Evolutionary conservation across 495 filamentous ascomycete genomes (phyloP), one percentile per base, ranked within the genome.

Genomic region (Xylaria castorea): DNA sequence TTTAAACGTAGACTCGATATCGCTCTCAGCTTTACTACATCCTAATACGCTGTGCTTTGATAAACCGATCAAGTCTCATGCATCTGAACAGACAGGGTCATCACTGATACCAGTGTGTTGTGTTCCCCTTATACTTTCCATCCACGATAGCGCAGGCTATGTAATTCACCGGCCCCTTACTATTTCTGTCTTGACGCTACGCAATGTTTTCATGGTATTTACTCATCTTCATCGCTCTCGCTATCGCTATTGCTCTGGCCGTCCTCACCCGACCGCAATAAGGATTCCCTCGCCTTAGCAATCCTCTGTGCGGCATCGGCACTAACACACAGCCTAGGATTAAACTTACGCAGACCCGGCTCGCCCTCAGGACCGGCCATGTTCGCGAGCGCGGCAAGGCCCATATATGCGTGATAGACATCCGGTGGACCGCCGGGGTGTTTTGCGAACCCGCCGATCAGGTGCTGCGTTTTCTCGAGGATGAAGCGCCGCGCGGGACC

Each of bases 391-490:
- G 91, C 90, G 0, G 94, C 90, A 48, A 98, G 87, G 4, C 95
- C 96, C 66, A 98, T 90, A 80, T 93, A 97, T 1, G 92, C 92
- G 76, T 99, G 96, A 74, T 97, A 91, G 34, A 98, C 87, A 82
- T 99, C 96, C 84, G 96, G 96, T 71, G 89, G 88, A 70, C 93
- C 90, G 36, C 93, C 92, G 0, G 93, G 91, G 12, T 87, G 78
- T 77, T 99, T 98, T 5, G 91, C 91, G 82, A 98, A 98, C 0
- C 96, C 96, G 62, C 96, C 96, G 22, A 97, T 90, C 30, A 89
- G 76, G 80, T 99, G 96, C 76, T 98, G 94, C n/a, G 93, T 95
- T 78, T 93, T 93, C 38, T 92, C 91, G 0, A 98, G 84, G 20
- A 98, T 85, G 81, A 97, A 98, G 66, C 88, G 86, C 16, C 93